phyloP scores from a whole-genome alignment of 768 basidiomycete genomes.

The Pholiota conissans region DNA sequence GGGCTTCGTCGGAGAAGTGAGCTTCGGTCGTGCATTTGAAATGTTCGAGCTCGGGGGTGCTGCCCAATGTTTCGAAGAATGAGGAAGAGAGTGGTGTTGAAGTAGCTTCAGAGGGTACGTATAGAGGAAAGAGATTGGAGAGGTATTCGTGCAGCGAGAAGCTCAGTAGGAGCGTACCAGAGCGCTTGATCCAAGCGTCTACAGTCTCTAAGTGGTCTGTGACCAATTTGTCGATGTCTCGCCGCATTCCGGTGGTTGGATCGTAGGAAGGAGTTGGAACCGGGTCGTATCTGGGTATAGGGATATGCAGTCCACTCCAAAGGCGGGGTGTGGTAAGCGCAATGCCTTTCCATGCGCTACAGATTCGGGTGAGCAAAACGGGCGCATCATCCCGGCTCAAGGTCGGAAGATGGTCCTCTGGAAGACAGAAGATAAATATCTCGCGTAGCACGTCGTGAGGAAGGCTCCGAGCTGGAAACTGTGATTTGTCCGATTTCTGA shows the following conservation, averaged over 20 bases:
- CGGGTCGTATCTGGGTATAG: conserved; percentile 11
- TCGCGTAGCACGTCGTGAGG: conserved; percentile 18
- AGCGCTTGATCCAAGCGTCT: background rate
- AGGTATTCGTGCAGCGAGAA: conserved; percentile 1
- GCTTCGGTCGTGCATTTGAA: background rate
- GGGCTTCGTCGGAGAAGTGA: conserved; percentile 1
- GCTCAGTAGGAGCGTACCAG: background rate
- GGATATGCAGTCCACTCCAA: conserved; percentile 21
- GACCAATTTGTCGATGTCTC: background rate
- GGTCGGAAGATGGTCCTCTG: conserved; percentile 17
- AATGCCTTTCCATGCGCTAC: conserved; percentile 19
- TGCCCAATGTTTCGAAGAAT: background rate
- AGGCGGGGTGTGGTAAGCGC: conserved; percentile 15
- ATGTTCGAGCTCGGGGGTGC: background rate
- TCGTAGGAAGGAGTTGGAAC: background rate
- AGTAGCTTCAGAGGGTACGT: background rate
- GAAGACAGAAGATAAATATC: conserved; percentile 19
- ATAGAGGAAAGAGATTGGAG: background rate
- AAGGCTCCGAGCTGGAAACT: conserved; percentile 17
- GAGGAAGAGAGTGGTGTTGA: background rate
- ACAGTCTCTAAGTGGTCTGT: background rate
- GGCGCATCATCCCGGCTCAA: conserved; percentile 19
- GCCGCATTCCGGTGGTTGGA: background rate
- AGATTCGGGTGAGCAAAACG: conserved; percentile 17
- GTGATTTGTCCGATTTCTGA: background rate